Percentiles rank a stretch among this genome's conserved stretches.
Conservation (phyloP, 2,329 filamentous ascomycete species). For the Scedosporium dehoogii region DNA sequence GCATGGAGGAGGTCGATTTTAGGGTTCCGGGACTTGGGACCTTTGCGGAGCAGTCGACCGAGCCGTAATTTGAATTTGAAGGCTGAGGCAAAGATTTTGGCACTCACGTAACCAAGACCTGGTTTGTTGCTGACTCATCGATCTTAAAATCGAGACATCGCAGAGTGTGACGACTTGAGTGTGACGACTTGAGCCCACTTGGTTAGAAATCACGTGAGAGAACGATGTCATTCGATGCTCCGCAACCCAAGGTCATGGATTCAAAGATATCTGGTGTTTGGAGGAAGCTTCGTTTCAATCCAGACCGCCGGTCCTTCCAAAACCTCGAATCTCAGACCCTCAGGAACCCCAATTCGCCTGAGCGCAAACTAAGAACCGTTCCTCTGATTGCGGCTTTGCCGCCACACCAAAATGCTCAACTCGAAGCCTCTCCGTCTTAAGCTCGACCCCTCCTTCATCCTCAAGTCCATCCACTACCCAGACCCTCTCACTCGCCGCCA, state of each 20-base stretch:
- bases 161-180: too few species aligned
- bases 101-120: too few species aligned
- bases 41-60: neutral
- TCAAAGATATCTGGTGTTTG: neutral
- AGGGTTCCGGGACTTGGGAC: neutral
- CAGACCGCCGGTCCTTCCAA: neutral
- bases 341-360: too few species aligned
- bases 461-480: slow-evolving; percentile 40
- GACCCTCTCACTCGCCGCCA: slow-evolving; percentile 38
- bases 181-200: neutral
- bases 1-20: neutral
- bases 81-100: too few species aligned
- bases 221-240: neutral
- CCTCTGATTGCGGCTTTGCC: neutral
- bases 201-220: neutral
- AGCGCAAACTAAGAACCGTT: too few species aligned
- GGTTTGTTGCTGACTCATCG: neutral
- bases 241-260: neutral
- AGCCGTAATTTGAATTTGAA: too few species aligned
- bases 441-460: slow-evolving; percentile 17
- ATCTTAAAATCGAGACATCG: neutral
- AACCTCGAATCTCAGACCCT: neutral
- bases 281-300: neutral
- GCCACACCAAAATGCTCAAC: slow-evolving; percentile 2
- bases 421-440: neutral